A percentile compares a stretch with the other conserved stretches of the same genome.
phyloP scores from a whole-genome alignment of 75 land plant genomes.

The Picea sitchensis region DNA sequence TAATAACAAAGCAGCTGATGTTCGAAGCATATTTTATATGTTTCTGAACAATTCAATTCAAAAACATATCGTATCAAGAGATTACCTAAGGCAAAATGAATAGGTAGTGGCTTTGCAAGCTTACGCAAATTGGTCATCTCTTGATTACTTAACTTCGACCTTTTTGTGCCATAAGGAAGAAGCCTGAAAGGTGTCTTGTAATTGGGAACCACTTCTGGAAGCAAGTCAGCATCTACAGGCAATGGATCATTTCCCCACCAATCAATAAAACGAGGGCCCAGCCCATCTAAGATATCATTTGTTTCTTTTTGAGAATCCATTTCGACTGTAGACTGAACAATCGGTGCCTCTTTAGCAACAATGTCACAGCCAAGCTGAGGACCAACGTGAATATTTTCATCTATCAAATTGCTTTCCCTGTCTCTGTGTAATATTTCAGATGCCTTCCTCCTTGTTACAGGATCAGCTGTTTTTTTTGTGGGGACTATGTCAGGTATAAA shows the following conservation, averaged over 20 bases:
- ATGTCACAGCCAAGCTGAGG: background rate
- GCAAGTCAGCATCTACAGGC: constrained; percentile 93
- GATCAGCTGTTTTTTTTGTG: background rate
- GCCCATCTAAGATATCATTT: constrained; percentile 61
- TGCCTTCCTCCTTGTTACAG: constrained; percentile 6
- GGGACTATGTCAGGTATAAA: constrained; percentile 50
- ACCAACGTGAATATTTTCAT: background rate
- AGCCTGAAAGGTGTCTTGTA: constrained; percentile 85
- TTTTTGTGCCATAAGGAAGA: constrained; percentile 79
- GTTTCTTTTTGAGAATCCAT: constrained; percentile 28
- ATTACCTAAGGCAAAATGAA: constrained; percentile 93
- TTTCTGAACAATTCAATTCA: background rate
- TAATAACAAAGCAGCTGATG: background rate
- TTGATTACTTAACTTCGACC: constrained; percentile 54
- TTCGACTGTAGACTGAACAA: background rate
- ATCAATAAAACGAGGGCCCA: constrained; percentile 93
- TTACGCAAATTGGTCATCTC: constrained; percentile 84
- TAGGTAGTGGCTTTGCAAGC: constrained; percentile 70
- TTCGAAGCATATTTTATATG: background rate
- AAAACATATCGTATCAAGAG: constrained; percentile 2
- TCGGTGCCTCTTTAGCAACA: constrained; percentile 1
- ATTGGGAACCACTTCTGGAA: constrained; percentile 55
- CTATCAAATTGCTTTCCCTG: background rate
- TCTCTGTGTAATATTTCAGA: background rate
- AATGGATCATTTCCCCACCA: constrained; percentile 87